Evolutionary conservation across 2,329 filamentous ascomycete genomes (phyloP), one percentile per base, ranked within the genome.

Genomic region (Didymella segeticola): DNA sequence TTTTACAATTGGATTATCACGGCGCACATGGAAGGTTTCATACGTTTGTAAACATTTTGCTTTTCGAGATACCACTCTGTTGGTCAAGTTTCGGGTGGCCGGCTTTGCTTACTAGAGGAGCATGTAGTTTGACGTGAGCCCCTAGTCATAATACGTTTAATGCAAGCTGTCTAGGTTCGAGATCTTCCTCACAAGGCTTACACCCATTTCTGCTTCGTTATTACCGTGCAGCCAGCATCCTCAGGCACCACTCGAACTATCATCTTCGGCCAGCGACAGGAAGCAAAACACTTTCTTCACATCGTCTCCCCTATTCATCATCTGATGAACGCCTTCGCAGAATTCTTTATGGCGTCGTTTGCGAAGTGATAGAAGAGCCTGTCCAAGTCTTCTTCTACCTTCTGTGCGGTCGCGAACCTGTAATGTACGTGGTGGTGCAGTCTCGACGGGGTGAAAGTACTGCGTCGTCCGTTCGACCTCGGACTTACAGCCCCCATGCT

Each of bases 61-160:
- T 41, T 29, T 49, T 52, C 17, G 43, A 60, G 62, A 65, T 65
- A 64, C 60, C 62, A 63, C 60, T 57, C 54, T 58, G 57, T 59
- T 57, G 53, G 57, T 60, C 38, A n/a, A 11, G n/a, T 20, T 39
- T 25, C 26, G 47, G 38, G 50, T 38, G 50, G 50, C 26, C 20
- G 30, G 43, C 20, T 42, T 53, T 47, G 43, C 38, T 47, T 37
- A 43, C 14, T 22, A 10, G 8, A 11, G 22, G 30, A 10, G 42
- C 37, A 34, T 25, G 26, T 14, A 6, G 19, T 37, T 36, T 30
- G 30, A 47, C 30, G 36, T 47, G 43, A 53, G 5, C 25, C 31
- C 11, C 5, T 10, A 8, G 33, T 20, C 14, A 22, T 15, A 23
- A 15, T 27, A 31, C 12, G 37, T 36, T 23, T 53, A 47, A 47